Evolutionary conservation across 192 early-diverging fungal genomes (phyloP).

Genomic region (Coemansia asiatica): DNA sequence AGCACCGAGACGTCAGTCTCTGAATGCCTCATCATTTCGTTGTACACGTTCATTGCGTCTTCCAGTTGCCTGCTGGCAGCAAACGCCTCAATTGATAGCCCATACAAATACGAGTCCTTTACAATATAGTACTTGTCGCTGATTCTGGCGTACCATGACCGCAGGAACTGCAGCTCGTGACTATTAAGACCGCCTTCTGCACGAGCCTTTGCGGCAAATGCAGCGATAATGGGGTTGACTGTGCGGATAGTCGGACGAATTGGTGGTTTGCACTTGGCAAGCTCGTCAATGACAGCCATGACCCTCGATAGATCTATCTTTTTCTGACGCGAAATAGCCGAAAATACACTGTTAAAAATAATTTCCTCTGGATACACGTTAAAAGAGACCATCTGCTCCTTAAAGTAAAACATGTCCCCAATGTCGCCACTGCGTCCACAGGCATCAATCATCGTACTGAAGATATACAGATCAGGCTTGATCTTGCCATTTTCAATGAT

Average conservation of each 20-base stretch:
- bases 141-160: slow-evolving; percentile 34
- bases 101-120: slow-evolving; percentile 39
- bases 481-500: slow-evolving; percentile 17
- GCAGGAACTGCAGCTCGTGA: slow-evolving; percentile 28
- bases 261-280: slow-evolving; percentile 21
- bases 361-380: slow-evolving; percentile 17
- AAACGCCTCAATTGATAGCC: slow-evolving; percentile 35
- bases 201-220: slow-evolving; percentile 29
- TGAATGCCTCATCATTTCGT: slow-evolving; percentile 34
- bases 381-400: slow-evolving; percentile 25
- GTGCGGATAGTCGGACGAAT: slow-evolving; percentile 39
- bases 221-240: slow-evolving; percentile 40
- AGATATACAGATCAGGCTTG: slow-evolving; percentile 38
- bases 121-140: slow-evolving; percentile 32
- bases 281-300: slow-evolving; percentile 22
- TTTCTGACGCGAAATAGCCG: slow-evolving; percentile 26
- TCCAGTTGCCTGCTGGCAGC: slow-evolving; percentile 15
- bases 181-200: slow-evolving; percentile 5
- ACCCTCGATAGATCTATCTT: slow-evolving; percentile 23
- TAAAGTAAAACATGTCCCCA: slow-evolving; percentile 25
- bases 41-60: slow-evolving; percentile 38
- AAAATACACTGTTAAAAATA: slow-evolving; percentile 45
- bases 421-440: slow-evolving; percentile 41
- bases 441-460: slow-evolving; percentile 48
- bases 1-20: slow-evolving; percentile 20